Evolutionary conservation across 805 yeast genomes (phyloP), one percentile per base, ranked within the genome.

Genomic region (Isabelozyma pseudorhagii): DNA sequence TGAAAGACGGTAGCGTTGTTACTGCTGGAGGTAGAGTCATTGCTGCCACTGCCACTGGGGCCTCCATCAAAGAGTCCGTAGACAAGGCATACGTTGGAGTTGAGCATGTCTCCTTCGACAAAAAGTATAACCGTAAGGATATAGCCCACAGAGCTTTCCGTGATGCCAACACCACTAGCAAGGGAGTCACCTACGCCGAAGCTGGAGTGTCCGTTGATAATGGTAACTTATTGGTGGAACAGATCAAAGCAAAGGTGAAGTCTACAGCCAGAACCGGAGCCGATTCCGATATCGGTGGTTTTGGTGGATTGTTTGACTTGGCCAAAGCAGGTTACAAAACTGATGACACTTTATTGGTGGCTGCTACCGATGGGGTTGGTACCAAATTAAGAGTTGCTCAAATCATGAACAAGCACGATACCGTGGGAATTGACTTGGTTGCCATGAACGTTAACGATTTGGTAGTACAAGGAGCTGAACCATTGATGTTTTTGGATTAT

Each of bases 301-400:
- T 94, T 64, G 99, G 99, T 57, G 99, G 99, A 57, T 74, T 93
- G 42, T 96, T 94, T 58, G 99, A 96, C 67, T 78, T 94, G 62
- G 81, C 83, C 58, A 83, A 84, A 46, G 96, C 96, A 42, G 98
- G 98, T 6, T 94, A 85, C 71, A 83, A 84, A 57, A 81, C 90
- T 17, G 82, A 80, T 55, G 84, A 87, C 50, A 84, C 90, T n/a
- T 71, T 94, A 49, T 75, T 94, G 51, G 98, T 94, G 40, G 97
- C 94, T 51, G 98, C 99, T 51, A 94, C 99, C 44, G 99, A 94
- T 72, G 99, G 99, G 72, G 98, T 94, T 50, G 99, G 99, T 57
- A 93, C 99, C 52, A 94, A 94, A 73, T 82, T 94, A 57, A 84
- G 91, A 78, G 84, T 96, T 65, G 99, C 98, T 1, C 98, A 94